Evolutionary conservation across 2,329 filamentous ascomycete genomes (phyloP).

Genomic region (Periconia macrospinosa): DNA sequence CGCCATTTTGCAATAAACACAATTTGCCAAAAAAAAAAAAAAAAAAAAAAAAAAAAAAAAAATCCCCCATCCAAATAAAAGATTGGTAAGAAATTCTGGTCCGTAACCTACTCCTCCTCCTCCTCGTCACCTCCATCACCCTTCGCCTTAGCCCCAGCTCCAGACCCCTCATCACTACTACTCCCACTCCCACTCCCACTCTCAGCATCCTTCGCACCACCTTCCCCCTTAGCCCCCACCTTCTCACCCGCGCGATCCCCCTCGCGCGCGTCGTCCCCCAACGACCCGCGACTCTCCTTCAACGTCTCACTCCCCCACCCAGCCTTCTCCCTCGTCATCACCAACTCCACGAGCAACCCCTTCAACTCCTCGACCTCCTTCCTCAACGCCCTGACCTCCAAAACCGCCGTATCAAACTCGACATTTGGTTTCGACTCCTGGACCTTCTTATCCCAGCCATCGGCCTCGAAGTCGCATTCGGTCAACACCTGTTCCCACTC

Average conservation of each 20-base stretch:
- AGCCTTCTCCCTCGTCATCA: slow-evolving; percentile 26
- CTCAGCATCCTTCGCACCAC: too few species aligned
- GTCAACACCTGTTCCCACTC: slow-evolving; percentile 87
- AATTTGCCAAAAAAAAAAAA: too few species aligned
- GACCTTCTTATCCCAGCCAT: slow-evolving; percentile 84
- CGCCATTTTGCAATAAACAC: too few species aligned
- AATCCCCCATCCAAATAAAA: too few species aligned
- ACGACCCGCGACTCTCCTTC: slow-evolving; percentile 25
- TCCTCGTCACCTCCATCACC: too few species aligned
- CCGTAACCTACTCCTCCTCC: too few species aligned
- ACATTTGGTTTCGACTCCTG: slow-evolving; percentile 77
- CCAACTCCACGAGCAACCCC: slow-evolving; percentile 36
- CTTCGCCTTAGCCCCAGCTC: too few species aligned
- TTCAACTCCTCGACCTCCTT: slow-evolving; percentile 51
- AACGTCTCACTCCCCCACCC: slow-evolving; percentile 36
- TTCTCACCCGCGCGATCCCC: slow-evolving; percentile 26
- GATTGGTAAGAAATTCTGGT: too few species aligned
- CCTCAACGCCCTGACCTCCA: slow-evolving; percentile 59
- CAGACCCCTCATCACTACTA: too few species aligned
- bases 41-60: too few species aligned
- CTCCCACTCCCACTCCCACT: too few species aligned
- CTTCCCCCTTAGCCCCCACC: slow-evolving; percentile 14
- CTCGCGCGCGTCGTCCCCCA: slow-evolving; percentile 22
- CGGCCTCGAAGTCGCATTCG: slow-evolving; percentile 76
- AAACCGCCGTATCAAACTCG: slow-evolving; percentile 73